Evolutionary conservation across 257 asterid species (phyloP).

Genomic region (Anisodus tanguticus): DNA sequence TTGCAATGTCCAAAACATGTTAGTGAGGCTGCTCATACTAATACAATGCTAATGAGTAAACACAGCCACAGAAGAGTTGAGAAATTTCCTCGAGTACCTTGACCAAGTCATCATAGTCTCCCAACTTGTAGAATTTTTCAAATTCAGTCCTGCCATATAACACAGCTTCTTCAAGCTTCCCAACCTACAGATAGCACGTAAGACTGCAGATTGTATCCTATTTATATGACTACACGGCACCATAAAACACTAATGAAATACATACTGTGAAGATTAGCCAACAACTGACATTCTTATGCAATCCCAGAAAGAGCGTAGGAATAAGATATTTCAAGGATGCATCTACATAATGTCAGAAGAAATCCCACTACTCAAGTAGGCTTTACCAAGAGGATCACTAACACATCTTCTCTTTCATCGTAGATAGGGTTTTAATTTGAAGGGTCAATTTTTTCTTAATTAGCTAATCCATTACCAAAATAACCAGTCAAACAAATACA

Average conservation of each 20-base stretch:
- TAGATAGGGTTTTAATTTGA: too few relatives aligned
- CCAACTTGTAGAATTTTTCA: conserved; percentile 62
- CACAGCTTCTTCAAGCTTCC: conserved; percentile 80
- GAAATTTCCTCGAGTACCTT: conserved; percentile 55
- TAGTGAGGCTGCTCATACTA: conserved; percentile 11
- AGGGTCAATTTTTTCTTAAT: too few relatives aligned
- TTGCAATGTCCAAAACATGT: too few relatives aligned
- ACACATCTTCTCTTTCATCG: too few relatives aligned
- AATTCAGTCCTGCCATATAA: conserved; percentile 73
- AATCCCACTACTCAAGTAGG: too few relatives aligned
- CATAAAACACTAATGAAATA: neutral
- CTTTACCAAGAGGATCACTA: too few relatives aligned
- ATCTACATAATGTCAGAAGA: neutral
- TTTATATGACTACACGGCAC: conserved; percentile 10
- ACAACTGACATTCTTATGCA: conserved; percentile 8
- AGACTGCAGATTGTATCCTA: neutral
- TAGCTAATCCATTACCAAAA: too few relatives aligned
- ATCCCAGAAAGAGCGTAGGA: neutral
- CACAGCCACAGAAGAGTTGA: neutral
- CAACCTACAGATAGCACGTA: conserved; percentile 51
- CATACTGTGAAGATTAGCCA: neutral
- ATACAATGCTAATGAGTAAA: neutral
- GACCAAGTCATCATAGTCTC: conserved; percentile 69
- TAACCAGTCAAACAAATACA: too few relatives aligned
- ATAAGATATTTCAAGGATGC: conserved; percentile 4